Evolutionary conservation across 805 yeast species (phyloP), one percentile per base, ranked within the genome.

Genomic region (Myxozyma lipomycoides): DNA sequence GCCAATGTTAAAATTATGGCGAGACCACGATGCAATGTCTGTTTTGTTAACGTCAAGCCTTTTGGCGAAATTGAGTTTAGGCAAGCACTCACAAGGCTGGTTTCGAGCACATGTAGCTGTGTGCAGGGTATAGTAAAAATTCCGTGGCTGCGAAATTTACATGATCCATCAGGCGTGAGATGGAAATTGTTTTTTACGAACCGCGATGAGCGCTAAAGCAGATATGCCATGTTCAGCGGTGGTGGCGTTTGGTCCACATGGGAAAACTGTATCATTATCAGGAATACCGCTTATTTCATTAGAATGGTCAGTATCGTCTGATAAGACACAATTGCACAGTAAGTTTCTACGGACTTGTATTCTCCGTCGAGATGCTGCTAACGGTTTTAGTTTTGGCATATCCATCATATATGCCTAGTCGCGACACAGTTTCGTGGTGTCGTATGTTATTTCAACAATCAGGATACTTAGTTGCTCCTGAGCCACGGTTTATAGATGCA

Each of bases 61-160:
- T n/a, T n/a, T n/a, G n/a, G n/a, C n/a, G n/a, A n/a, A n/a, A n/a
- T n/a, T n/a, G n/a, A n/a, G n/a, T n/a, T 45, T 45, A 21, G 45
- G 26, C 34, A 43, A 21, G 4, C 9, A 15, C 23, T 47, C 48
- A 12, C n/a, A 6, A 15, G 48, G 48, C 12, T 45, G 48, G 48
- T 34, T 45, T n/a, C 43, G 48, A 19, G 23, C 48, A 22, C 45
- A 45, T 24, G 30, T 37, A 15, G 45, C 48, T 12, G 21, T 45
- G 10, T 38, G 36, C 48, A 38, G n/a, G 10, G 30, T 42, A 2
- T n/a, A n/a, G 49, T 45, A 26, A 45, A 45, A 24, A 17, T 40
- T 6, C 43, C 43, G 49, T 45, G 48, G 48, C 17, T 45, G 2
- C 35, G 36, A 12, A 42, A 24, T 6, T 40, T 12, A 21, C 22